A percentile compares a stretch with the other conserved stretches of the same genome.
These are phyloP conservation scores for Pulveroboletus sp. DNA, from an alignment of 768 basidiomycete species.

Conservation along the genomic window DNA sequence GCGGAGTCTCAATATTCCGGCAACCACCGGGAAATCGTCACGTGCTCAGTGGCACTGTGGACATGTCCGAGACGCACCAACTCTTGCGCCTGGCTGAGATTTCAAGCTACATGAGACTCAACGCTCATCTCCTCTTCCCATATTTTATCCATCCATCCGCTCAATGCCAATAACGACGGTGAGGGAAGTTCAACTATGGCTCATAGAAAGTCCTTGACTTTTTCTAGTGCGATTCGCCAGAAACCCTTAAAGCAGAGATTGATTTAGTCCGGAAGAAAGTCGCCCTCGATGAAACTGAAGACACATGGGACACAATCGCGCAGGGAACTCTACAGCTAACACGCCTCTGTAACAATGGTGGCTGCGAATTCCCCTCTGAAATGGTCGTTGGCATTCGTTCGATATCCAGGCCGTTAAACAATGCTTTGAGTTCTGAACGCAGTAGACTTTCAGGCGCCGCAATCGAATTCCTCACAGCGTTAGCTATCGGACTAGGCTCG, in stretches of 20 bases:
- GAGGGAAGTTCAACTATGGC: not conserved
- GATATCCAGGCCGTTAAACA: conserved; percentile 49
- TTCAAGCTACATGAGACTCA: conserved; percentile 15
- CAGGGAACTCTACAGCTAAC: conserved; percentile 45
- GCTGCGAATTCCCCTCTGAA: conserved; percentile 46
- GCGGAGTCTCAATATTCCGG: conserved; percentile 24
- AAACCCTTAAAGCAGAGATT: conserved; percentile 36
- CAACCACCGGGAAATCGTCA: conserved; percentile 21
- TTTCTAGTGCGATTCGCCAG: conserved; percentile 30
- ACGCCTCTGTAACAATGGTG: conserved; percentile 47
- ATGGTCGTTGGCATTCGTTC: conserved; percentile 48
- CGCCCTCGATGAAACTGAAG: conserved; percentile 62
- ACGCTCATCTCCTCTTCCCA: not conserved
- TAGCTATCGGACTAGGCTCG: conserved; percentile 52
- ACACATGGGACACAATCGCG: conserved; percentile 71
- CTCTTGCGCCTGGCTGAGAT: conserved; percentile 6
- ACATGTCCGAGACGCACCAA: conserved; percentile 20
- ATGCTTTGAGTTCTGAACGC: conserved; percentile 67
- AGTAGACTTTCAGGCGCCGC: conserved; percentile 65
- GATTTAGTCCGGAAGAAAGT: conserved; percentile 40
- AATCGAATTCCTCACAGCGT: conserved; percentile 52
- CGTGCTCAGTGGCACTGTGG: conserved; percentile 19
- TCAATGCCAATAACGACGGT: conserved; percentile 32
- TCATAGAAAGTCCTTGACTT: not conserved
- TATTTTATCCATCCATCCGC: not conserved